Base-by-base conservation (phyloP, 2,329 filamentous ascomycete species). In the Chaetomiaceae sp. region DNA sequence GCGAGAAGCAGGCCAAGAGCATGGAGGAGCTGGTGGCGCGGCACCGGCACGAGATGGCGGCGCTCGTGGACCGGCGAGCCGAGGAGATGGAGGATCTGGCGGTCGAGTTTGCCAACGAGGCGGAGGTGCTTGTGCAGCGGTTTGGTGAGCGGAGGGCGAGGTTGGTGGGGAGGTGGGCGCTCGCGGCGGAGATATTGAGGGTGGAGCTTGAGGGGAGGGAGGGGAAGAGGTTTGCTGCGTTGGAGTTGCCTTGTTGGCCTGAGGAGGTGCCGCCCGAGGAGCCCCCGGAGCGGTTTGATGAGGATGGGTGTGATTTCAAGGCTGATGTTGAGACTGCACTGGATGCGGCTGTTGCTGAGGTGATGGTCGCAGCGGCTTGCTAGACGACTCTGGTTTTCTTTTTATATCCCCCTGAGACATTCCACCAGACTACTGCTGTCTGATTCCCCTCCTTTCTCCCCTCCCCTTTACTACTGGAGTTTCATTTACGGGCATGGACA, bases 1-100 rank as follows among this genome's bases (percentile, higher is more conserved):
- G 82, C n/a, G 82, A 85, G 55, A 77, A 79, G 38, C 83, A 85
- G 64, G 75, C 80, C 1, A 83, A 82, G 63, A 73, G 78, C 27
- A 78, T 84, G 72, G 81, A 84, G 61, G 78, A 83, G 56, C 71
- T 85, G 4, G 66, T 80, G 1, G 72, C 76, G 36, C 72, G 77
- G 22, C 82, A 85, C 59, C 75, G 78, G 55, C 65, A 65, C 1
- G 82, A 85, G 61, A 62, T 79, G 47, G 68, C 72, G 22, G 71
- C 69, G 43, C 65, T 82, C n/a, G 63, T 64, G 1, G 70, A 71
- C 22, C 75, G 74, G 57, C 74, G 75, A 47, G 68, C 69, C 14
- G 71, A 72, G 37, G 80, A 82, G 44, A 60, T 78, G 8, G 75
- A 79, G 33, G 69, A 71, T 36, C 65, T 82, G 17, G 75, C 75